Evolutionary conservation across 805 yeast species (phyloP), one percentile per base, ranked within the genome.

Genomic region (Saturnispora dispora): DNA sequence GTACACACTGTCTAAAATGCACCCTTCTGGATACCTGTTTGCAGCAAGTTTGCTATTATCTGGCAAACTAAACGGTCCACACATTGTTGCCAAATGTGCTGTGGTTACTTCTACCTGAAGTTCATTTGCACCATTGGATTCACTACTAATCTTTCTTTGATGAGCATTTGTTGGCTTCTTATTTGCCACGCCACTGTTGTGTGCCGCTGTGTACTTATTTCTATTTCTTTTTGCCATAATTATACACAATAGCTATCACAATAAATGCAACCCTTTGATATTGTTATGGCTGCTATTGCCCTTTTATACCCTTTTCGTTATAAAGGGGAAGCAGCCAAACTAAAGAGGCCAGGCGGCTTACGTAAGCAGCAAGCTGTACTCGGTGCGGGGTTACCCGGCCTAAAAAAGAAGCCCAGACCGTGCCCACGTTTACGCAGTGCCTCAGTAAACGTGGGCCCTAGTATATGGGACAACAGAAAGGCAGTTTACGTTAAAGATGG

Each of bases 61-160:
- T 4, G 64, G 57, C n/a, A 60, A 35, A 1, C 48, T 45, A 42
- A 62, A 58, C 0, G 65, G 65, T 2, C 59, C 55, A 47, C 64
- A 60, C 5, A 58, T 50, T 1, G 64, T 54, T 11, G 57, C 55
- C n/a, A 60, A 32, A 41, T 59, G 60, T 22, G 48, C 44, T n/a
- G 52, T 37, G 28, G 49, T 41, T 40, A 53, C 48, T 25, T 48
- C 46, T 17, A 18, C 11, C n/a, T 23, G 23, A 33, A 20, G 2
- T 11, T 8, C 33, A 30, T 13, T 13, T 11, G 13, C 15, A 11
- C 15, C 33, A 13, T 30, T 30, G 15, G 13, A 10, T 9, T 13
- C 15, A 30, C 33, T 4, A 30, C 33, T 28, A 23, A 9, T 28
- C n/a, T 18, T 37, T 37, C 23, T 37, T 18, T 37, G 41, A 37